These are phyloP conservation scores for Cyberlindnera euphorbiiphila DNA, from an alignment of 805 yeast genomes.

Conservation along the genomic window DNA sequence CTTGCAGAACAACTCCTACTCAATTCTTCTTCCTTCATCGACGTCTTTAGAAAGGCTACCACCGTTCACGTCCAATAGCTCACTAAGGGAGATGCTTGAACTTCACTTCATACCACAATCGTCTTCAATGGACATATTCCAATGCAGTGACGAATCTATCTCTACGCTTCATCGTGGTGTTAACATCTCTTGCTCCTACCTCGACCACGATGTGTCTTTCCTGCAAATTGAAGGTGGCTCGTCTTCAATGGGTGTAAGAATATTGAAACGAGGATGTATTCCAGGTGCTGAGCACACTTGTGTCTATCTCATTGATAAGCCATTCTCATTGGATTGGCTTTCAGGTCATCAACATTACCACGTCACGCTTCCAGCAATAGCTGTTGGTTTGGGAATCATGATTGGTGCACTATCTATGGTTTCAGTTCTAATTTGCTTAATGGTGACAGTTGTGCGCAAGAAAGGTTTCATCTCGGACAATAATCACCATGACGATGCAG, in stretches of 20 bases:
- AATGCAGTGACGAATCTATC: constrained; percentile 45
- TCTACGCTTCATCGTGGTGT: constrained; percentile 43
- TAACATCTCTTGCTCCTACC: constrained; percentile 40
- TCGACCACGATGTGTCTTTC: constrained; percentile 35
- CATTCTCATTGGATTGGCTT: constrained; percentile 64
- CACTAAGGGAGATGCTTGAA: constrained; percentile 50
- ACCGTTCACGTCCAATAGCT: constrained; percentile 38
- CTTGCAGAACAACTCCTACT: constrained; percentile 38
- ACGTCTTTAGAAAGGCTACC: constrained; percentile 51
- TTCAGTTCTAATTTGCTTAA: constrained; percentile 32
- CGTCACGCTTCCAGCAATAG: constrained; percentile 61
- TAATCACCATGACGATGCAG: not conserved
- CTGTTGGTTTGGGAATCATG: constrained; percentile 63
- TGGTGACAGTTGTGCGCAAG: constrained; percentile 32
- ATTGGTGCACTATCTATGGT: constrained; percentile 49
- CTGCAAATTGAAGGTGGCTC: constrained; percentile 41
- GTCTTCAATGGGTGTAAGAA: constrained; percentile 51
- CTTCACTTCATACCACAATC: constrained; percentile 67
- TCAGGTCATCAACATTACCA: constrained; percentile 45
- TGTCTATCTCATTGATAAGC: constrained; percentile 62
- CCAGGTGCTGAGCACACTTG: constrained; percentile 40
- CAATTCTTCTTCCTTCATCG: constrained; percentile 71
- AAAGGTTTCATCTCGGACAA: constrained; percentile 8
- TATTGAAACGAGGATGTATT: constrained; percentile 61
- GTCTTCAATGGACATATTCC: constrained; percentile 42